Base-by-base conservation (phyloP, 1,139 yeast genomes). In the Meyerozyma athensensis region DNA sequence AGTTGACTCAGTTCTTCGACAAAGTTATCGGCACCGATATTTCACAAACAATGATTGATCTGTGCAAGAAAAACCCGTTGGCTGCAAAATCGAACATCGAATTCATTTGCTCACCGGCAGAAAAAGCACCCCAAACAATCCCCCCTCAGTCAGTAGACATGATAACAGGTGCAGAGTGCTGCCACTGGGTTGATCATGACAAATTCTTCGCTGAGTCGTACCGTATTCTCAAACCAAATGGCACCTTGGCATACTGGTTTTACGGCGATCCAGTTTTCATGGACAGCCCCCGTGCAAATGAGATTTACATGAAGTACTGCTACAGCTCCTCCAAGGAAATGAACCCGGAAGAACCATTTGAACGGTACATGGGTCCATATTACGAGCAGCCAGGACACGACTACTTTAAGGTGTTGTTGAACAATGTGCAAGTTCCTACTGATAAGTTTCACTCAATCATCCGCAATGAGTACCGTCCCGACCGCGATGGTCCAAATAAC, bases 331-430 rank as follows among this genome's bases (percentile, higher is more conserved):
- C 61, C 1, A 38, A 45, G 7, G 54, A 50, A 12, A 38, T 34
- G 4, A 49, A 51, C 22, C 53, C 45, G 23, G 68, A 63, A 3
- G 63, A 63, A 24, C 70, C 61, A 16, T 62, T 63, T 33, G 68
- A 65, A 31, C 48, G 66, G 16, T 70, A 63, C 44, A 62, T 85
- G 64, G 95, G 94, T 0, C 78, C 81, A 1, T 77, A 71, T 49
- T 86, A 89, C 83, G 78, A 80, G 46, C 79, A 80, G 44, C 94
- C 95, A 0, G 95, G 95, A 3, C 70, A 86, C 41, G 48, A 61
- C 19, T 64, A 65, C 19, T 61, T 85, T 19, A 58, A 81, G 19
- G 52, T 63, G 7, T 61, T 77, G 44, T 61, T 72, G 50, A 59
- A 56, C 18, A 73, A 69, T 9, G 54, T 60, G 8, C 44, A 62